Evolutionary conservation across 345 rosid species (phyloP).

Genomic region (Salix exigua): DNA sequence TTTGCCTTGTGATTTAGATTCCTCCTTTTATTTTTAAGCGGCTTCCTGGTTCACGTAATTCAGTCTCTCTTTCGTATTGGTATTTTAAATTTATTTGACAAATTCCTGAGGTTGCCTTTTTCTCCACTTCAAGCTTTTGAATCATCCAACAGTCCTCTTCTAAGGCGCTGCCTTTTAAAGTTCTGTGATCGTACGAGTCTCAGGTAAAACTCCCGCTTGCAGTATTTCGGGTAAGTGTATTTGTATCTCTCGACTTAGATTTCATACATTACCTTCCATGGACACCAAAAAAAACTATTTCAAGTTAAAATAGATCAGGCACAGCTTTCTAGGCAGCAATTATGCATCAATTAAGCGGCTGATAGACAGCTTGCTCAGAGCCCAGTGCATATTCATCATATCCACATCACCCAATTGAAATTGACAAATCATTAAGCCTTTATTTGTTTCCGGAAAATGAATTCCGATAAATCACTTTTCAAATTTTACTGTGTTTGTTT

Average conservation of each 20-base stretch:
- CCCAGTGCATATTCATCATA: constrained; percentile 68
- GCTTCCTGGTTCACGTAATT: neutral
- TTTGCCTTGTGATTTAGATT: neutral
- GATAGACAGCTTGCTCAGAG: constrained; percentile 38
- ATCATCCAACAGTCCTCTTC: neutral
- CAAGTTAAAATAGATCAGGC: constrained; percentile 24
- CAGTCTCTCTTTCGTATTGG: too few species aligned
- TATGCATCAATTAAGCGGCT: constrained; percentile 36
- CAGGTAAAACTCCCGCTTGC: neutral
- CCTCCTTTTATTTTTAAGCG: neutral
- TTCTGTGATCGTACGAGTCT: neutral
- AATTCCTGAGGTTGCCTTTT: too few species aligned
- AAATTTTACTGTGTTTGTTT: too few species aligned
- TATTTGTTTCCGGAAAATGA: too few species aligned
- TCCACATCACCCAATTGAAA: neutral
- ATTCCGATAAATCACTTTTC: too few species aligned
- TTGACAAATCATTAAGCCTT: neutral
- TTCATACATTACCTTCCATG: neutral
- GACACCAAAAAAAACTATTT: too few species aligned
- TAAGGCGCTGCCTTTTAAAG: neutral
- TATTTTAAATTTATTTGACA: too few species aligned
- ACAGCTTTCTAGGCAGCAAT: constrained; percentile 59
- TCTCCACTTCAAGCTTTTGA: neutral
- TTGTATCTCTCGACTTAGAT: neutral
- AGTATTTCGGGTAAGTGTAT: neutral